A percentile compares a stretch with the other conserved stretches of the same genome.
phyloP scores from a whole-genome alignment of 352 stramenopile species.

The Lagenidium giganteum region DNA sequence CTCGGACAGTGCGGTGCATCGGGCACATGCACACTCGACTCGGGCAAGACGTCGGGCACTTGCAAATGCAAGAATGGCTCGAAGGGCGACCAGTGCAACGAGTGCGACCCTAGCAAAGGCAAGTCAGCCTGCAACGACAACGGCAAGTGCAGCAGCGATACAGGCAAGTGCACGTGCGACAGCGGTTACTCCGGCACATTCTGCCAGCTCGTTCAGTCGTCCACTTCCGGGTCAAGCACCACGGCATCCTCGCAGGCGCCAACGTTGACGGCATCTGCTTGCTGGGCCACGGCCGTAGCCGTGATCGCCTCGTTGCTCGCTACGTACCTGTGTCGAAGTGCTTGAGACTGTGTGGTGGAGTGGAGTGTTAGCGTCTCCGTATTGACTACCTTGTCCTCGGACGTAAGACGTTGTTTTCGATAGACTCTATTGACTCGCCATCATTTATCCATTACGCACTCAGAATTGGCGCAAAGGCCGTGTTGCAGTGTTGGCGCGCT shows the following conservation, averaged over 20 bases:
- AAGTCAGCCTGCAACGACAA: slow-evolving; percentile 38
- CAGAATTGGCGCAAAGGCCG: not conserved
- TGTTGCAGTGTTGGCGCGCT: too few species aligned
- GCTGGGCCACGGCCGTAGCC: too few species aligned
- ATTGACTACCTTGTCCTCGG: too few species aligned
- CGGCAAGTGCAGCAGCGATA: slow-evolving; percentile 33
- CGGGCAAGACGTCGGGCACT: slow-evolving; percentile 21
- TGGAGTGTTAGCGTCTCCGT: too few species aligned
- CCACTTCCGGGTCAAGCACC: not conserved
- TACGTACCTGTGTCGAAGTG: too few species aligned
- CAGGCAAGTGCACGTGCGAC: slow-evolving; percentile 48
- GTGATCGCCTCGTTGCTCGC: too few species aligned
- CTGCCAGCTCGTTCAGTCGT: slow-evolving; percentile 19
- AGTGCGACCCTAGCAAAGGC: slow-evolving; percentile 37
- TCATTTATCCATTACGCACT: slow-evolving; percentile 1
- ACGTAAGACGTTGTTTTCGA: too few species aligned
- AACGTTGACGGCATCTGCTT: not conserved
- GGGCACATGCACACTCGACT: slow-evolving; percentile 37
- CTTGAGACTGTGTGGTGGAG: too few species aligned
- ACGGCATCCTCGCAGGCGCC: slow-evolving; percentile 1
- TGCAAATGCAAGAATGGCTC: slow-evolving; percentile 50
- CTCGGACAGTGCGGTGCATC: slow-evolving; percentile 57
- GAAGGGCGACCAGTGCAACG: slow-evolving; percentile 55
- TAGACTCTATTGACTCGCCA: not conserved
- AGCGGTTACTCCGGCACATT: slow-evolving; percentile 60